Base-by-base conservation (phyloP, 2,329 filamentous ascomycete species). In the Coleophoma crateriformis region DNA sequence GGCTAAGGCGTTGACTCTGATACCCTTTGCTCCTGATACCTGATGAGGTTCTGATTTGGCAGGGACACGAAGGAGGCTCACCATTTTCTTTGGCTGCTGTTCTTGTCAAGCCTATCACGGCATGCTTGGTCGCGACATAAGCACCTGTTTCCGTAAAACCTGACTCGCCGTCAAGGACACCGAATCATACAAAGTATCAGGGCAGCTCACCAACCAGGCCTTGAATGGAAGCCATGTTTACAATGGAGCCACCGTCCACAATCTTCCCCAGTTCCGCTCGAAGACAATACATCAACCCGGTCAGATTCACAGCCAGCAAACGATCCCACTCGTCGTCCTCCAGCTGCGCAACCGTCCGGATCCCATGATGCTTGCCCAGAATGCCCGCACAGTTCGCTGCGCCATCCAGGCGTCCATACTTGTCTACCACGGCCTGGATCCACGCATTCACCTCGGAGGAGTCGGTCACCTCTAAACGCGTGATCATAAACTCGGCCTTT, bases 321-420 rank as follows among this genome's bases (percentile, higher is more conserved):
- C 64, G 61, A 40, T 70, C 58, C 64, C 67, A 72, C 35, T 72
- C 67, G 2, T 66, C 65, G 46, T 68, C 63, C 41, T 66, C 58
- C 39, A 63, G 42, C 7, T 66, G 60, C n/a, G 54, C 50, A 1
- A 67, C 48, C 0, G 53, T 50, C 13, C 56, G 61, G 2, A 62
- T 50, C 5, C 65, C 65, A 53, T 67, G 63, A 27, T 50, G 33
- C 45, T 65, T 62, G 2, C 67, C 65, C 33, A 68, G 63, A 10
- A 68, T 59, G 1, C 68, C 68, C 0, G 79, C 79, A 8, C 78
- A 69, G 48, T 83, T 81, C 11, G 74, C 77, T 17, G 77, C 69
- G 20, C 70, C 69, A 46, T 72, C 68, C 7, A 73, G 53, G 5
- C 54, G 58, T 2, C 68, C 68, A 52, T 67, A 70, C 12, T 59